These are phyloP conservation scores for Aspergillus sp. DNA, from an alignment of 2,329 filamentous ascomycete genomes.

Conservation along the genomic window DNA sequence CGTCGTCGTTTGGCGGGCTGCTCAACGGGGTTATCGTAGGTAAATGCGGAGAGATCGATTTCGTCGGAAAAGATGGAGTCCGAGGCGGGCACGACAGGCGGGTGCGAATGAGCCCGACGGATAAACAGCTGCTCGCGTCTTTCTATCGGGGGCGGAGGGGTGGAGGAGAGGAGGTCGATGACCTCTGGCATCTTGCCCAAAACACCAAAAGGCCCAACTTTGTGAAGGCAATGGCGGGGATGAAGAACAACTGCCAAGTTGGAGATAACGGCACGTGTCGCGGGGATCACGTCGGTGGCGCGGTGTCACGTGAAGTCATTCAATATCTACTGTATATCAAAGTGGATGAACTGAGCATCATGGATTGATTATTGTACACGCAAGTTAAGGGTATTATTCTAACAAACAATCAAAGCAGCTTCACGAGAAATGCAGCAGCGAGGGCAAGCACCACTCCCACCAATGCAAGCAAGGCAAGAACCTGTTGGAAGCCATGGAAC, in stretches of 20 bases:
- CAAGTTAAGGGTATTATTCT: slow-evolving; percentile 12
- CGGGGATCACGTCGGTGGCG: slow-evolving; percentile 19
- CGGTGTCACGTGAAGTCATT: slow-evolving; percentile 21
- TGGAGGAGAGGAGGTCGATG: slow-evolving; percentile 42
- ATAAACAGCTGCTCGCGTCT: slow-evolving; percentile 18
- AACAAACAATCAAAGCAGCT: slow-evolving; percentile 17
- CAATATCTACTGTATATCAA: background rate
- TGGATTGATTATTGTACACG: background rate
- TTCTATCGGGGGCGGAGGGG: slow-evolving; percentile 28
- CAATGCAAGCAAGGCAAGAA: slow-evolving; percentile 34
- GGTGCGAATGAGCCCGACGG: slow-evolving; percentile 16
- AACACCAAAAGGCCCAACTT: background rate
- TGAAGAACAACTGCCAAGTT: background rate
- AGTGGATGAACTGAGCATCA: background rate
- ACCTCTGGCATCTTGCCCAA: slow-evolving; percentile 39
- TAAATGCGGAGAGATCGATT: slow-evolving; percentile 29
- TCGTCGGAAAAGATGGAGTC: slow-evolving; percentile 30
- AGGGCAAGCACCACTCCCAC: slow-evolving; percentile 34
- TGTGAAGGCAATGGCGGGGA: background rate
- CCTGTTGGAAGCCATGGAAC: slow-evolving; percentile 41
- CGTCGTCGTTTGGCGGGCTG: slow-evolving; percentile 36
- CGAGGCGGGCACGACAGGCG: slow-evolving; percentile 11
- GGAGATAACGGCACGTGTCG: slow-evolving; percentile 18
- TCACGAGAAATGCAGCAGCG: slow-evolving; percentile 29
- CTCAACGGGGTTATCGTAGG: slow-evolving; percentile 28